Base-by-base conservation (phyloP, 495 filamentous ascomycete species). In the Delitschia confertaspora region DNA sequence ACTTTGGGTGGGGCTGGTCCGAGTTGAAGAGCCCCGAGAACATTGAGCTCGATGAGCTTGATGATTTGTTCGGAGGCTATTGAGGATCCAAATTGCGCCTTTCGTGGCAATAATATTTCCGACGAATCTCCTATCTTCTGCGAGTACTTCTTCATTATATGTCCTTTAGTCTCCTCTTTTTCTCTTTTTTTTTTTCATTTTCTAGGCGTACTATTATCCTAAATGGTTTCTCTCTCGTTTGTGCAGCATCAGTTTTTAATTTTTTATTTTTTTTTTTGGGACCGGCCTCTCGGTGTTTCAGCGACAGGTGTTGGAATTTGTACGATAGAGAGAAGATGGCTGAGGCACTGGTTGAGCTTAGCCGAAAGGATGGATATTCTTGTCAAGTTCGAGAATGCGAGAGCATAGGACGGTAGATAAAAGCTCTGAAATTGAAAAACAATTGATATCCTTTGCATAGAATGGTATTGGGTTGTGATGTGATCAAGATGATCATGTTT, bases 11-110 rank as follows among this genome's bases (percentile, higher is more conserved):
- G 45, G 34, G 44, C 29, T 47, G 50, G 39, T 42, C 40, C n/a
- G 82, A 87, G 49, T 68, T 83, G 50, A 72, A 78, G 46, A 89
- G 80, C 61, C 88, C 87, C 0, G 91, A 96, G 64, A 85, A 76
- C 39, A 78, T 98, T 37, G 85, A 86, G 64, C 72, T 98, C 24
- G 83, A 93, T 33, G 91, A 98, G 70, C 74, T 98, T 2, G 91
- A 98, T 59, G 79, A 87, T 44, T 73, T 95, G 67, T 75, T 98
- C 60, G 72, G 77, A 41, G 76, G 72, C 27, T 83, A 46, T 32
- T 56, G 29, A 46, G 19, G 17, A 33, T 18, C 9, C 13, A 53
- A 33, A 44, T 51, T 38, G 40, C 21, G 20, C 44, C 8, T 18
- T 40, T 27, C 16, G 33, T 19, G 22, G 33, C 10, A 16, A 25